Evolutionary conservation across 208 protist genomes (phyloP), one percentile per base, ranked within the genome.

Genomic region (Leishmania major): DNA sequence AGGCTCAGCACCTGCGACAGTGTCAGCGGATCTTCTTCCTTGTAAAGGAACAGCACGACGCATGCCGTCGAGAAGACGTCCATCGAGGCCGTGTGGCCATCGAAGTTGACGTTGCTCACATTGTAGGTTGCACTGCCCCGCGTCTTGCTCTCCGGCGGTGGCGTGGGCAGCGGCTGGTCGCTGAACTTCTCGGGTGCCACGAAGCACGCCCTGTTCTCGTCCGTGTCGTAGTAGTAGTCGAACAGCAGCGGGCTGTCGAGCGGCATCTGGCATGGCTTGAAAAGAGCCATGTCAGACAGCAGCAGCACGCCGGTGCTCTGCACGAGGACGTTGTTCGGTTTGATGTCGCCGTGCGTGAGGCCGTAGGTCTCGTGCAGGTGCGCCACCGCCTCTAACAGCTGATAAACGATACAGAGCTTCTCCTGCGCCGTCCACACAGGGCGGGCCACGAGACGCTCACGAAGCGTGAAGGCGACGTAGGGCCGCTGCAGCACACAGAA

Each of bases 201-300:
- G 72, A 85, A 96, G 87, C 96, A 98, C 25, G 89, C 84, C 60
- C 90, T 89, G 17, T 85, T 91, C 79, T 97, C 94, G 43, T 94
- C 93, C 0, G 91, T 96, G 78, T 98, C 93, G 80, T 98, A 98
- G 86, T 93, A 98, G 80, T 96, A 97, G 53, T 92, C 85, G 78
- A 96, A 98, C 35, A 95, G 71, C 5, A 91, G 88, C 0, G 93
- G 93, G 77, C 96, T 95, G 84, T 95, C 89, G 1, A 87, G 77
- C 0, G 92, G 91, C 25, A 98, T 64, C 0, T 76, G 69, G 1
- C 86, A 83, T 3, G 95, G 94, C 79, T 98, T 98, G 81, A 95
- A 98, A 19, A 92, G 93, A 8, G 93, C 95, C 55, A 98, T 81
- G 80, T 98, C 96, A 10, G 84, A 90, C 22, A 98, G 67, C 69